Percentiles rank a stretch among this genome's conserved stretches.
Evolutionary conservation across 1,284 basidiomycete genomes (phyloP).

Genomic region (Marasmius tenuissimus): DNA sequence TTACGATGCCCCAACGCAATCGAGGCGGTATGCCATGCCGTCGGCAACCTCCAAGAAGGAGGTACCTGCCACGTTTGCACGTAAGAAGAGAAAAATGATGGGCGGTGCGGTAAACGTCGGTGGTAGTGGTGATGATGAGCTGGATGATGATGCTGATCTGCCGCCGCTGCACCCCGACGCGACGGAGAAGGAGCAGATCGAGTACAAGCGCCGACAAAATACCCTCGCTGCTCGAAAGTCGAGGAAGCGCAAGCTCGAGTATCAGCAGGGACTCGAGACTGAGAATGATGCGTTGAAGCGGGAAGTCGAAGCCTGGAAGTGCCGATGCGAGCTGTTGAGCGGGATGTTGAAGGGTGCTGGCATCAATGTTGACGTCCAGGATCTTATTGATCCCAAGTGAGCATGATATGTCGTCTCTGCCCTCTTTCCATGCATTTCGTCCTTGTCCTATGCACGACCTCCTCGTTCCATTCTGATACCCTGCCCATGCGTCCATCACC

Average conservation of each 20-base stretch:
- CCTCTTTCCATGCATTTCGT: background rate
- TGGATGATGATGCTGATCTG: conserved; percentile 9
- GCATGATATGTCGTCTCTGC: background rate
- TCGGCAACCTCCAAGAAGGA: conserved; percentile 57
- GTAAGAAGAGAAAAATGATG: conserved; percentile 48
- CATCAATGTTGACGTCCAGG: background rate
- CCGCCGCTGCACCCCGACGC: conserved; percentile 31
- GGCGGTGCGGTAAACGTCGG: conserved; percentile 45
- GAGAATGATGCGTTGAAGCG: conserved; percentile 44
- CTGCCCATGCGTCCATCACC: no score
- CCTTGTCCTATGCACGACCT: background rate
- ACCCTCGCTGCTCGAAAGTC: conserved; percentile 77
- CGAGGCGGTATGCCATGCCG: conserved; percentile 50
- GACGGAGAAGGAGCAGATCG: conserved; percentile 65
- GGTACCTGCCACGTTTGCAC: conserved; percentile 47
- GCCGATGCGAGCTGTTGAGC: conserved; percentile 23
- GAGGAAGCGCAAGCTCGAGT: conserved; percentile 75
- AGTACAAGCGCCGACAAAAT: conserved; percentile 77
- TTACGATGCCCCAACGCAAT: conserved; percentile 51
- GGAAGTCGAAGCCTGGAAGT: conserved; percentile 59
- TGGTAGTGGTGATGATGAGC: conserved; percentile 41
- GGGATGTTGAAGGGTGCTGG: background rate
- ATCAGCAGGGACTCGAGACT: conserved; percentile 64
- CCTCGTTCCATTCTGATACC: no score
- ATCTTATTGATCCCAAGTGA: background rate